phyloP scores from a whole-genome alignment of 805 yeast species.

The Teunomyces panamensis region DNA sequence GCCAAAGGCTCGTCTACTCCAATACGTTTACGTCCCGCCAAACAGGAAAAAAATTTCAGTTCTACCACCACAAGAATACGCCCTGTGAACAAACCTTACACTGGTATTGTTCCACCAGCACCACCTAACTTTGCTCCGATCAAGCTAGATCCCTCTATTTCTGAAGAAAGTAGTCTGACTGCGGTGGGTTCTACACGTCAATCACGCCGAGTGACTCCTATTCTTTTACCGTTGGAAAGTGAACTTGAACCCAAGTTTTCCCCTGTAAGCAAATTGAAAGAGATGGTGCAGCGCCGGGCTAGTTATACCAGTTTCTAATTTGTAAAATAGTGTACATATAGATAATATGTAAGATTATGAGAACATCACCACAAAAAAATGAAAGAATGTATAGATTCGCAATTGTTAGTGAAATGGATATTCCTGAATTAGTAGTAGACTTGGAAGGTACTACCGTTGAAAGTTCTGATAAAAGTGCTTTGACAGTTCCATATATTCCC shows the following conservation, averaged over 20 bases:
- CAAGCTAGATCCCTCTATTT: neutral
- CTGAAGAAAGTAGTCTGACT: conserved; percentile 19
- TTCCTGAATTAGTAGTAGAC: conserved; percentile 31
- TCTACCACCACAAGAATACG: conserved; percentile 5
- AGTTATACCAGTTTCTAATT: conserved; percentile 1
- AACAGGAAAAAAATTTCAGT: neutral
- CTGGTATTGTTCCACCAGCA: conserved; percentile 16
- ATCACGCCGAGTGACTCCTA: conserved; percentile 34
- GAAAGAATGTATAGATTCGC: neutral
- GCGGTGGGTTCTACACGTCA: conserved; percentile 23
- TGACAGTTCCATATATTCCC: neutral
- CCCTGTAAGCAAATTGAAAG: conserved; percentile 27
- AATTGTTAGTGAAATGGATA: conserved; percentile 18
- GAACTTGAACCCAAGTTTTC: conserved; percentile 28
- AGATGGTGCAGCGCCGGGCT: conserved; percentile 12
- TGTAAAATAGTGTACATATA: conserved; percentile 2
- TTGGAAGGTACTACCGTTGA: conserved; percentile 16
- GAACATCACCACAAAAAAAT: neutral
- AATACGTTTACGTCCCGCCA: neutral
- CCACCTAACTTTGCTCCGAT: conserved; percentile 19
- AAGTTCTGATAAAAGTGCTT: conserved; percentile 6
- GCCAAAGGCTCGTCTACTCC: conserved; percentile 19
- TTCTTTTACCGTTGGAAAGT: conserved; percentile 32
- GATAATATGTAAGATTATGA: neutral
- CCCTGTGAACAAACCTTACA: conserved; percentile 4